Evolutionary conservation across 31 red algal genomes (phyloP).

Genomic region (Odonthalia washingtoniensis): DNA sequence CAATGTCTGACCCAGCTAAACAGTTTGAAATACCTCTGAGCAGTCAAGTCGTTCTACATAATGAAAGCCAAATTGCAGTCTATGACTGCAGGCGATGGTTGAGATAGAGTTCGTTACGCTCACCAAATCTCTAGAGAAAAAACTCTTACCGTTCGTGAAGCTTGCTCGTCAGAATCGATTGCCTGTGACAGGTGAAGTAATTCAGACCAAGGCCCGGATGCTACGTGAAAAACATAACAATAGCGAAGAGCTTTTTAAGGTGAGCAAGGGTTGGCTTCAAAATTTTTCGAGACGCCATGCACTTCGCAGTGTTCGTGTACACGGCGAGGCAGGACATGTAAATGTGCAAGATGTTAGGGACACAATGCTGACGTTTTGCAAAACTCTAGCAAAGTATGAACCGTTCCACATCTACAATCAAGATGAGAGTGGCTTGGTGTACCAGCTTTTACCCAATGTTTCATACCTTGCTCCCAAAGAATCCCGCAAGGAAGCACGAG

Average conservation of each 20-base stretch:
- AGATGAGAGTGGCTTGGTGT: constrained; percentile 50
- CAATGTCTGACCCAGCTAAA: not conserved
- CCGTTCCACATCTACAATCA: constrained; percentile 26
- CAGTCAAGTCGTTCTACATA: not conserved
- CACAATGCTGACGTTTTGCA: not conserved
- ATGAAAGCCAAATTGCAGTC: not conserved
- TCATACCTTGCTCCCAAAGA: constrained; percentile 11
- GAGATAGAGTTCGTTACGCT: not conserved
- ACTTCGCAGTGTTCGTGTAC: not conserved
- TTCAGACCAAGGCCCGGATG: no score
- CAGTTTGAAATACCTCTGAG: constrained; percentile 1
- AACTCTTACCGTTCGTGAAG: constrained; percentile 1
- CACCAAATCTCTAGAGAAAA: constrained; percentile 11
- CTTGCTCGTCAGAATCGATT: constrained; percentile 7
- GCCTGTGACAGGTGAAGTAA: constrained; percentile 13
- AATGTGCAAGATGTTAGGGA: not conserved
- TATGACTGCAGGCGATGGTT: not conserved
- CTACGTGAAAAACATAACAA: constrained; percentile 3
- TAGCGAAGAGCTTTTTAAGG: not conserved
- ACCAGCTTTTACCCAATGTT: constrained; percentile 12
- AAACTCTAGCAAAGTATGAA: constrained; percentile 14
- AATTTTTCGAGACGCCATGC: not conserved
- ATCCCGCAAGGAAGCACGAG: constrained; percentile 13
- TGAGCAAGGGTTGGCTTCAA: constrained; percentile 15
- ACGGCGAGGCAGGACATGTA: constrained; percentile 31